These are phyloP conservation scores for Pyricularia sp. DNA, from an alignment of 2,329 filamentous ascomycete genomes.

Conservation along the genomic window DNA sequence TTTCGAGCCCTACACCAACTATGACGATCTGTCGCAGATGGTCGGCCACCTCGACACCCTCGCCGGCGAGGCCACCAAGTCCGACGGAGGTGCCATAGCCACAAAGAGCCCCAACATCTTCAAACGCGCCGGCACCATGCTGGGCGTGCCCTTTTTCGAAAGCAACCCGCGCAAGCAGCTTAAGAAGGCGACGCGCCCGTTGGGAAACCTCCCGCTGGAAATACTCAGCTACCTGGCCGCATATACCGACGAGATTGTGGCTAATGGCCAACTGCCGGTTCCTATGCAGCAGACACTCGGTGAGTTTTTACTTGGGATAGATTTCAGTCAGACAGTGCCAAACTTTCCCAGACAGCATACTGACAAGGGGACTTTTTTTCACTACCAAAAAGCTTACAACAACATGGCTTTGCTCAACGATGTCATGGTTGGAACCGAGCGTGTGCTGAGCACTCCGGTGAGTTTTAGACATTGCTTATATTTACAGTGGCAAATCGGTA, in stretches of 20 bases:
- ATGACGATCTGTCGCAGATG: constrained; percentile 50
- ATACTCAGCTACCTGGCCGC: constrained; percentile 52
- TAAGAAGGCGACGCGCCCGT: constrained; percentile 51
- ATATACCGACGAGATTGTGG: constrained; percentile 44
- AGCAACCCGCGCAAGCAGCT: constrained; percentile 58
- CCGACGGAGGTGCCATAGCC: constrained; percentile 22
- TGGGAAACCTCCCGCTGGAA: constrained; percentile 61
- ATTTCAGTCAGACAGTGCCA: too few species aligned
- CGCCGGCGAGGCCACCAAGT: constrained; percentile 31
- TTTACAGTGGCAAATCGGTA: too few species aligned
- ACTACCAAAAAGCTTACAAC: constrained; percentile 18
- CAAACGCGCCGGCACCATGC: constrained; percentile 47
- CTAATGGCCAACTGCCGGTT: constrained; percentile 32
- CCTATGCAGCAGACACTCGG: constrained; percentile 36
- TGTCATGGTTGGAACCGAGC: constrained; percentile 51
- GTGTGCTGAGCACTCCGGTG: constrained; percentile 53
- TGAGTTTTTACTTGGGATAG: neutral
- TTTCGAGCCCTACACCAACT: constrained; percentile 58
- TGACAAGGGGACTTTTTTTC: neutral
- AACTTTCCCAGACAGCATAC: neutral
- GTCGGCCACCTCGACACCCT: constrained; percentile 55
- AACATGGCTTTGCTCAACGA: constrained; percentile 48
- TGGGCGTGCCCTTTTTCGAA: constrained; percentile 54
- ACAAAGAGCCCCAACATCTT: constrained; percentile 20
- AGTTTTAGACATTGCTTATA: neutral